Conservation (phyloP, 306 rosid genomes). For the Amphicarpaea edgeworthii region DNA sequence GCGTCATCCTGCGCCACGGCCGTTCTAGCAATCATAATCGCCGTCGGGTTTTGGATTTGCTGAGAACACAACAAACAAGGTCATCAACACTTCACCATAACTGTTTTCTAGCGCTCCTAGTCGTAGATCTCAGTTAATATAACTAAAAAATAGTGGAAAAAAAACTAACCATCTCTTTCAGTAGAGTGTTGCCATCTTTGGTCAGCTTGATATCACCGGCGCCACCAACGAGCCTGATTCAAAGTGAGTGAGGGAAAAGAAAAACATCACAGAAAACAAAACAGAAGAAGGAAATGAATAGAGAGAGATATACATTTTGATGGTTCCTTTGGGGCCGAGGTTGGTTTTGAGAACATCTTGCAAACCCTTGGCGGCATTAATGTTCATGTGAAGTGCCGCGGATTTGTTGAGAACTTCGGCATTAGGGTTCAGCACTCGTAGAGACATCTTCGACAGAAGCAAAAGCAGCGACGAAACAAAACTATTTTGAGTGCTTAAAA, state of each 20-base stretch:
- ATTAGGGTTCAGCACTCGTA: conserved; percentile 82
- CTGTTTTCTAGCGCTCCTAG: background rate
- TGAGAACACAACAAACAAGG: conserved; percentile 44
- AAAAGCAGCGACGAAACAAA: background rate
- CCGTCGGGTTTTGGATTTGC: conserved; percentile 99
- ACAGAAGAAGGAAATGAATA: no score
- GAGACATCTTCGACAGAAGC: conserved; percentile 59
- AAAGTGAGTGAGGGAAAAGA: background rate
- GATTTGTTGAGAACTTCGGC: conserved; percentile 99
- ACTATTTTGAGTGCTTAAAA: background rate
- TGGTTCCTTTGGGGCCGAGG: conserved; percentile 97
- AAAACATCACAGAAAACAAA: background rate
- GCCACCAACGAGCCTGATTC: conserved; percentile 93
- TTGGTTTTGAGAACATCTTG: conserved; percentile 93
- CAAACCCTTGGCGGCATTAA: conserved; percentile 96
- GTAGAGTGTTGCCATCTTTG: conserved; percentile 94
- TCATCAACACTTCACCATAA: conserved; percentile 6
- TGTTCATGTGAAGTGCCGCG: conserved; percentile 95
- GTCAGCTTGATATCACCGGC: conserved; percentile 97
- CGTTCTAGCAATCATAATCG: conserved; percentile 96
- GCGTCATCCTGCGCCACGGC: conserved; percentile 98
- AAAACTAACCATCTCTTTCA: conserved; percentile 84
- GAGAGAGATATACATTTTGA: conserved; percentile 70
- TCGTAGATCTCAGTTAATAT: background rate
- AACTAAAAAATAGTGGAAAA: background rate